phyloP scores from a whole-genome alignment of 768 basidiomycete species.

The Suillus occidentalis region DNA sequence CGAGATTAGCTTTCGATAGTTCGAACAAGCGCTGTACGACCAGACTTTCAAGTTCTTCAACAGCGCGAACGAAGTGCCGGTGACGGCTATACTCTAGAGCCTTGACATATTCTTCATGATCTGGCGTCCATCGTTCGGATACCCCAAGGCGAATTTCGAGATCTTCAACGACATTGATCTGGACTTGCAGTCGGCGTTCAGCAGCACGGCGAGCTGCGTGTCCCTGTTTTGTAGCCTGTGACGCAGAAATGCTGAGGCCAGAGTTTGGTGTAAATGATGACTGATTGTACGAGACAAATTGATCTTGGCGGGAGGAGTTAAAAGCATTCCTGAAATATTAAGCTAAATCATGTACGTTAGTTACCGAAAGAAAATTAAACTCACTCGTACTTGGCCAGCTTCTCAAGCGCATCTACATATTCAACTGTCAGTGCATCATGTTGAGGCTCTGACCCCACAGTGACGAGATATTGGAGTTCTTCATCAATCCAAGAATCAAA shows the following conservation, averaged over 20 bases:
- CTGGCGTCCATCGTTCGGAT: constrained; percentile 26
- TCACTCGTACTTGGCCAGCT: not conserved
- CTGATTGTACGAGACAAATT: constrained; percentile 18
- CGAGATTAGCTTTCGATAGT: not conserved
- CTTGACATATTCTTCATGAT: constrained; percentile 23
- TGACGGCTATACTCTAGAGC: constrained; percentile 4
- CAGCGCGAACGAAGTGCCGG: not conserved
- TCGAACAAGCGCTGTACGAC: not conserved
- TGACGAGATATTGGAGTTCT: too few relatives aligned
- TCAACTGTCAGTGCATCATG: too few relatives aligned
- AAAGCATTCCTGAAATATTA: not conserved
- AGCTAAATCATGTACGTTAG: not conserved
- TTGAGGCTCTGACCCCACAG: too few relatives aligned
- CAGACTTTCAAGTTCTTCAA: not conserved
- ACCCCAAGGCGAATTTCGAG: constrained; percentile 28
- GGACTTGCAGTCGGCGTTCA: constrained; percentile 17
- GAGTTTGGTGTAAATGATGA: constrained; percentile 14
- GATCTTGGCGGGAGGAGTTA: not conserved
- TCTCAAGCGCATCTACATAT: not conserved
- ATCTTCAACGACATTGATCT: not conserved
- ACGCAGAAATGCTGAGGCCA: constrained; percentile 13
- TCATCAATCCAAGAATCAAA: too few relatives aligned
- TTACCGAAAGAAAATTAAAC: not conserved
- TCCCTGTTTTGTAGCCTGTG: constrained; percentile 22
- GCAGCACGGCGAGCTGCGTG: constrained; percentile 18